Evolutionary conservation across 345 rosid genomes (phyloP).

Genomic region (Murraya paniculata): DNA sequence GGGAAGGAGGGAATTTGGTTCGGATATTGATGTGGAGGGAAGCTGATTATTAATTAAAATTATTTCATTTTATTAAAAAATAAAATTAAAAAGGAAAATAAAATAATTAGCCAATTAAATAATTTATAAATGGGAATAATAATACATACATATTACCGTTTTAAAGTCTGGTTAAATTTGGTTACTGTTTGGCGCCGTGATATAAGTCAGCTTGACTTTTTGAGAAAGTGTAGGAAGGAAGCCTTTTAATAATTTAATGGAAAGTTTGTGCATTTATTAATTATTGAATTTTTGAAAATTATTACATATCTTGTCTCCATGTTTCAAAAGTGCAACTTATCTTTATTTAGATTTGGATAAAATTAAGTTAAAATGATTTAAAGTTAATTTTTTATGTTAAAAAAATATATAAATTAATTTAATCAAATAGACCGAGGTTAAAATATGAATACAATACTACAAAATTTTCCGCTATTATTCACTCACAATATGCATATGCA

Average conservation of each 20-base stretch:
- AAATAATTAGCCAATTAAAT: background rate
- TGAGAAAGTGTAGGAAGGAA: background rate
- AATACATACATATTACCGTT: background rate
- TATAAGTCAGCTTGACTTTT: background rate
- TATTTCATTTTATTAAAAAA: background rate
- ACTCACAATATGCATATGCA: too few species aligned
- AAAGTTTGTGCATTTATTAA: background rate
- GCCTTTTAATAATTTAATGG: background rate
- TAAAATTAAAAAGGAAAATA: background rate
- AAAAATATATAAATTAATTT: too few species aligned
- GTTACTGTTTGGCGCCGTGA: background rate
- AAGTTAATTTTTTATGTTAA: too few species aligned
- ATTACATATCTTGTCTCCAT: background rate
- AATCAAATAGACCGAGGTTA: too few species aligned
- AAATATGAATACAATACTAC: too few species aligned
- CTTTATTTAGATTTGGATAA: background rate
- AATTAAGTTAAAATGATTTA: background rate
- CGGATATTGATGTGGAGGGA: slow-evolving; percentile 97
- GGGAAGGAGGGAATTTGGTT: slow-evolving; percentile 78
- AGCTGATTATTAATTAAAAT: slow-evolving; percentile 24
- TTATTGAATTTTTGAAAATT: too few species aligned
- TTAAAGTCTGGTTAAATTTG: background rate
- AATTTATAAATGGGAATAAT: background rate
- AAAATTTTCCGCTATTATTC: too few species aligned
- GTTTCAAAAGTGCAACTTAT: background rate